Evolutionary conservation across 2,329 filamentous ascomycete genomes (phyloP), one percentile per base, ranked within the genome.

Genomic region (Colletotrichum tofieldiae): DNA sequence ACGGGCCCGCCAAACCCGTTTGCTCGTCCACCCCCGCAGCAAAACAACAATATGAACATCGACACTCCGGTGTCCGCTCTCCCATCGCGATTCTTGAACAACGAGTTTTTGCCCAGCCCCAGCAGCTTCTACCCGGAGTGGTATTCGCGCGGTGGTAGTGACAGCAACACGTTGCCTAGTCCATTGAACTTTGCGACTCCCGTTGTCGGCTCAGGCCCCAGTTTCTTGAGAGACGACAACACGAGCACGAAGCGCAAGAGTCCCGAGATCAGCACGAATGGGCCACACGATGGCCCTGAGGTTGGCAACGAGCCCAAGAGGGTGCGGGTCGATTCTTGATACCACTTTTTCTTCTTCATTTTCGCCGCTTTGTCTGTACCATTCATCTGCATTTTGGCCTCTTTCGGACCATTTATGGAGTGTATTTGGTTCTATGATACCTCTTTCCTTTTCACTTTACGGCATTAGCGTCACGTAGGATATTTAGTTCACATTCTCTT

Each of bases 1-100:
- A 93, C 92, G 47, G 96, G 96, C 0, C 96, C 96, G 18, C 95
- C 95, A 2, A 99, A 99, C 80, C 96, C 96, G 0, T 99, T 98
- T 81, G 96, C 96, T 9, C 89, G 96, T 52, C 96, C 96, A 0
- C 89, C 92, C 35, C 94, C 93, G 5, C 94, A 95, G 37, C 87
- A 90, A 68, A 90, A 88, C 77, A 85, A 78, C 72, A 84, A 80
- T 62, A 83, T 86, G 74, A 86, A 85, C 72, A 84, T 81, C 29
- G 84, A 84, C 67, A 92, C 96, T 0, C 96, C 96, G 0, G 95
- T 97, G n/a, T 98, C 95, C 2, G 95, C 96, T 4, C 86, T 99
- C 14, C 96, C 96, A 0, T 97, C 94, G 62, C 91, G 96, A 51
- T 98, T 98, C 81, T 92, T 98, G 76, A 93, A 92, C 70, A 94